These are phyloP conservation scores for Hanseniaspora lachancei DNA, from an alignment of 805 yeast species.

Conservation along the genomic window DNA sequence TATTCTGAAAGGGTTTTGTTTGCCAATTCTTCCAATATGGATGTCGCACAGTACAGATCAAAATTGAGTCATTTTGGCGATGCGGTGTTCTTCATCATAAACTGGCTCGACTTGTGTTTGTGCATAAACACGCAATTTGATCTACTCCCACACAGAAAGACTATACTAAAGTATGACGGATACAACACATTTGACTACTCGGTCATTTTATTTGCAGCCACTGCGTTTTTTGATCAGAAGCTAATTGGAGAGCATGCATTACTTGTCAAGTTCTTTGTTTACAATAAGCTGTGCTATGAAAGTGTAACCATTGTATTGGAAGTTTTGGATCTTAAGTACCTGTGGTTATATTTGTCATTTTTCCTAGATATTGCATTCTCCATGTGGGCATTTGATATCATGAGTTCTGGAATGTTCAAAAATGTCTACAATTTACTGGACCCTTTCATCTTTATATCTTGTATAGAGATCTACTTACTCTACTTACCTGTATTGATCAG, in stretches of 20 bases:
- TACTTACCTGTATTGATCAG: constrained; percentile 3
- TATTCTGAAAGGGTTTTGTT: background rate
- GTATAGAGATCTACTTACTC: background rate
- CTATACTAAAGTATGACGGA: constrained; percentile 9
- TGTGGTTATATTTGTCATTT: background rate
- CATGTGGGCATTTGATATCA: background rate
- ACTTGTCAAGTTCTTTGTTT: constrained; percentile 3
- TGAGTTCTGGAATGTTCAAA: background rate
- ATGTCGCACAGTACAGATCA: background rate
- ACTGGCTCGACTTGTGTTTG: constrained; percentile 9
- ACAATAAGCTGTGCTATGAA: constrained; percentile 7
- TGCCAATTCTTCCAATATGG: background rate
- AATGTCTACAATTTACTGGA: background rate
- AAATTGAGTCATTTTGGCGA: background rate
- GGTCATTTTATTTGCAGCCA: background rate
- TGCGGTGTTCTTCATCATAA: background rate
- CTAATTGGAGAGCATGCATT: background rate
- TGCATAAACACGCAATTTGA: constrained; percentile 6
- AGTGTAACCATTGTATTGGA: constrained; percentile 1
- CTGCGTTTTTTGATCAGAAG: background rate
- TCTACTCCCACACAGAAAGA: constrained; percentile 9
- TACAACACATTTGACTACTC: constrained; percentile 11
- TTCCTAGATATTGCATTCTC: background rate
- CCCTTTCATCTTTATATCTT: background rate
- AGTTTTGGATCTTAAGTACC: background rate